phyloP scores from a whole-genome alignment of 2,329 filamentous ascomycete genomes.

The Pezicula rhizophila region DNA sequence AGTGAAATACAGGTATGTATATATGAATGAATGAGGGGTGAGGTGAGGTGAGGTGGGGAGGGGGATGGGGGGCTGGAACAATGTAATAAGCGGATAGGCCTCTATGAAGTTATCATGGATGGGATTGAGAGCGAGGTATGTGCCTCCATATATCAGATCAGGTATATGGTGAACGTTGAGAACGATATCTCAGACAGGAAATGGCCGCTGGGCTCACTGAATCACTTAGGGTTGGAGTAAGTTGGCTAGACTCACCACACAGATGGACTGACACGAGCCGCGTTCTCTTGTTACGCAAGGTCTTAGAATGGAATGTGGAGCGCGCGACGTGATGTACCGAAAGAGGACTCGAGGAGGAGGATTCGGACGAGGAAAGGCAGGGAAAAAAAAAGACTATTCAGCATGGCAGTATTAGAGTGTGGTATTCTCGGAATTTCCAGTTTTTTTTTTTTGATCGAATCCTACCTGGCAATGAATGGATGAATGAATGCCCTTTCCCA shows the following conservation, averaged over 20 bases:
- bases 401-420: not conserved
- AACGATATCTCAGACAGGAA: not conserved
- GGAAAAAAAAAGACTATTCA: not conserved
- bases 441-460: not conserved
- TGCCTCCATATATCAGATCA: constrained; percentile 20
- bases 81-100: constrained; percentile 11
- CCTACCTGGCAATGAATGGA: not conserved
- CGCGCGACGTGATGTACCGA: not conserved
- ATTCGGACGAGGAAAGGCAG: too few species aligned
- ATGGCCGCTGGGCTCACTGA: not conserved
- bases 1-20: not conserved
- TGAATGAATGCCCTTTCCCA: not conserved
- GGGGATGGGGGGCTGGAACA: constrained; percentile 13
- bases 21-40: constrained; percentile 9
- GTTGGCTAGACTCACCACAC: not conserved
- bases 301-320: constrained; percentile 1
- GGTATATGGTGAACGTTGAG: not conserved
- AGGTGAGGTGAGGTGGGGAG: too few species aligned
- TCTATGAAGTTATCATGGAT: constrained; percentile 7
- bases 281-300: constrained; percentile 2
- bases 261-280: constrained; percentile 1
- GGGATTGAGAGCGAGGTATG: constrained; percentile 7
- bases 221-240: not conserved
- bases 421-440: not conserved
- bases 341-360: not conserved